phyloP scores from a whole-genome alignment of 1,284 basidiomycete genomes.

The Thelephora terrestris region DNA sequence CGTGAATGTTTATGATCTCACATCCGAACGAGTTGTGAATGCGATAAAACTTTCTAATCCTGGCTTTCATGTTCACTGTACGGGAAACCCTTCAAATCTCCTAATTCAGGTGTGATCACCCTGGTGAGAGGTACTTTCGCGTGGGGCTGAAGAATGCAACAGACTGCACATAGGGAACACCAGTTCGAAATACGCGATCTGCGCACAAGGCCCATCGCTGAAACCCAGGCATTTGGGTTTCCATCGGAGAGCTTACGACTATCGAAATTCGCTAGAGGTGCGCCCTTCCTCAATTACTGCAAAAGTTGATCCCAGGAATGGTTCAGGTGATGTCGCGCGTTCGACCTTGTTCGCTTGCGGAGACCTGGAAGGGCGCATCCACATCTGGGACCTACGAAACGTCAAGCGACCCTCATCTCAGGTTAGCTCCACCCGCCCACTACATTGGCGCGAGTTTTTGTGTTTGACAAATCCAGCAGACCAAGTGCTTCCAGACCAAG shows the following conservation, averaged over 20 bases:
- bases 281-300: conserved; percentile 4
- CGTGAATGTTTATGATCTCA: conserved; percentile 36
- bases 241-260: conserved; percentile 21
- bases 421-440: conserved; percentile 17
- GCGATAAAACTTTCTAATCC: conserved; percentile 33
- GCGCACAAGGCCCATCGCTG: conserved; percentile 24
- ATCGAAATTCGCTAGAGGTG: conserved; percentile 36
- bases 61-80: conserved; percentile 33
- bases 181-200: conserved; percentile 44
- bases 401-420: conserved; percentile 16
- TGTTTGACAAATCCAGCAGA: conserved; percentile 22
- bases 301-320: not conserved
- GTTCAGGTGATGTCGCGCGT: conserved; percentile 19
- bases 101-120: conserved; percentile 30
- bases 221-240: conserved; percentile 37
- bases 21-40: conserved; percentile 31
- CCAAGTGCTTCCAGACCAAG: not conserved
- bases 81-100: conserved; percentile 27
- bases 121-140: not conserved
- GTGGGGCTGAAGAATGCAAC: not conserved
- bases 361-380: conserved; percentile 31
- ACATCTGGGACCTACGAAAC: conserved; percentile 40
- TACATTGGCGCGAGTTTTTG: not conserved
- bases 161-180: conserved; percentile 40
- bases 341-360: conserved; percentile 33